These are phyloP conservation scores for Neofusicoccum laricinum DNA, from an alignment of 2,329 filamentous ascomycete genomes.

Conservation along the genomic window DNA sequence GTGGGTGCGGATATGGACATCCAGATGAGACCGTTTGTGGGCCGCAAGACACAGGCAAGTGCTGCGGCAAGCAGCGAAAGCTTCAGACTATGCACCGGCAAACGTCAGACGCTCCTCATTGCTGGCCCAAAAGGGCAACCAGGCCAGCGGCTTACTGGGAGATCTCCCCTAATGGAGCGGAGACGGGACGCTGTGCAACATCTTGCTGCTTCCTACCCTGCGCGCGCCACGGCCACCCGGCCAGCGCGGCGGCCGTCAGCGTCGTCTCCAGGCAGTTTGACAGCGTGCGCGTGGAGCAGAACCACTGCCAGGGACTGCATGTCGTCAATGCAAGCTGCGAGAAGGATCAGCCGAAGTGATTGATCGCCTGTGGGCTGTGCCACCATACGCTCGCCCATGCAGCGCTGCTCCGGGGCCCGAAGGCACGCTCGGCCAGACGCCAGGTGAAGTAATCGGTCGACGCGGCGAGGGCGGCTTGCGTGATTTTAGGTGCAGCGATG, in stretches of 20 bases:
- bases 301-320: constrained; percentile 92
- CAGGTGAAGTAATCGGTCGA: constrained; percentile 83
- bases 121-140: constrained; percentile 7
- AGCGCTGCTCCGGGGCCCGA: constrained; percentile 62
- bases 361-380: not conserved
- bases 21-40: constrained; percentile 90
- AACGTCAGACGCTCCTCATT: not conserved
- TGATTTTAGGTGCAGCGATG: constrained; percentile 67
- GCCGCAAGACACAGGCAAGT: constrained; percentile 78
- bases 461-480: constrained; percentile 77
- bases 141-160: constrained; percentile 11
- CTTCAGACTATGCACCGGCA: constrained; percentile 30
- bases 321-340: constrained; percentile 66
- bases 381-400: constrained; percentile 67
- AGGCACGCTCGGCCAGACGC: constrained; percentile 72
- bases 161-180: not conserved
- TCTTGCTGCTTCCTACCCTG: not conserved
- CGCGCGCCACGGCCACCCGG: constrained; percentile 83
- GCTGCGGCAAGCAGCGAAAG: constrained; percentile 72
- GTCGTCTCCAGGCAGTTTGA: constrained; percentile 94
- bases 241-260: constrained; percentile 74
- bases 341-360: constrained; percentile 13
- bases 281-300: constrained; percentile 86
- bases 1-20: constrained; percentile 59
- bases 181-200: constrained; percentile 3